Evolutionary conservation across 2,329 filamentous ascomycete genomes (phyloP).

Genomic region (Gnomoniopsis sp.): DNA sequence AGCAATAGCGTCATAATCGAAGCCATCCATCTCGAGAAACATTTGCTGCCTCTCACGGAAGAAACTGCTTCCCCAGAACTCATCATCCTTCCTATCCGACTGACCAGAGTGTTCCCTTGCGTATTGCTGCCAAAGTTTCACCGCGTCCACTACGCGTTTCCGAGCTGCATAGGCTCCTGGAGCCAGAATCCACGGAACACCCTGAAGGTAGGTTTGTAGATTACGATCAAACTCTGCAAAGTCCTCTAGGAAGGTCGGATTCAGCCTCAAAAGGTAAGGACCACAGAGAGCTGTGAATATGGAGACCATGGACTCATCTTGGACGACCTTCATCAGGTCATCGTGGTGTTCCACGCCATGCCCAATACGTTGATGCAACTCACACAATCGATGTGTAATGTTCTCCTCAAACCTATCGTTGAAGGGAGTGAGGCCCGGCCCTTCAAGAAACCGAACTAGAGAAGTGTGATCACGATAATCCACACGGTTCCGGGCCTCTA

Average conservation of each 20-base stretch:
- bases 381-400: conserved; percentile 19
- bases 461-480: conserved; percentile 22
- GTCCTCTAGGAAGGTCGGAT: conserved; percentile 22
- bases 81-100: conserved; percentile 19
- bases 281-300: conserved; percentile 25
- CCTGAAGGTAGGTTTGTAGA: conserved; percentile 26
- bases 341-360: conserved; percentile 18
- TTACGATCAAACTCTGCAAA: conserved; percentile 26
- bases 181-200: conserved; percentile 24
- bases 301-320: conserved; percentile 22
- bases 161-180: conserved; percentile 24
- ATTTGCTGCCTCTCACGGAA: conserved; percentile 23
- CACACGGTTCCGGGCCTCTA: conserved; percentile 11
- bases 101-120: conserved; percentile 22
- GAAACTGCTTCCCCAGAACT: conserved; percentile 26
- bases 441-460: conserved; percentile 22
- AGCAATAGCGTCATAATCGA: conserved; percentile 23
- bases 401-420: conserved; percentile 24
- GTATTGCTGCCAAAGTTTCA: conserved; percentile 23
- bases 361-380: conserved; percentile 16
- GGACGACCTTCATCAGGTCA: conserved; percentile 23
- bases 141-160: conserved; percentile 21
- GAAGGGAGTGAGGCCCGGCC: conserved; percentile 22
- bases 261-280: conserved; percentile 22
- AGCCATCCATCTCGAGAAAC: conserved; percentile 26